Evolutionary conservation across 169 alveolate genomes (phyloP), one percentile per base, ranked within the genome.

Genomic region (Perkinsus marinus): DNA sequence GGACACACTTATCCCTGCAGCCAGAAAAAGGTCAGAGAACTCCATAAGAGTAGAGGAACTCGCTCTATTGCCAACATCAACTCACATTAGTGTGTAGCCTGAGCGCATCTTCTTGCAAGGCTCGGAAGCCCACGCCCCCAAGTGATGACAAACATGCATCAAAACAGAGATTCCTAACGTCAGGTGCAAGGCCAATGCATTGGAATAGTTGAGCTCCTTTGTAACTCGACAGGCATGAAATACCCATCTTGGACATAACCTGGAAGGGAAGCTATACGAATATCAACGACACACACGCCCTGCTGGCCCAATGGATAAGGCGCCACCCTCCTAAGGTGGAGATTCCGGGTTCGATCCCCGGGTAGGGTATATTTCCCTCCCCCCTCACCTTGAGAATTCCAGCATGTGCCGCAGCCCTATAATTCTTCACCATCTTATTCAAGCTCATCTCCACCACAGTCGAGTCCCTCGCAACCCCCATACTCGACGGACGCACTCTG

Each of bases 181-280:
- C 92, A 79, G 90, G 16, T 43, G 89, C 36, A 37, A 92, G 46
- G 46, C 95, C 95, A 39, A 95, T 69, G 39, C 95, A 94, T 37
- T 95, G 95, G 91, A 93, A 92, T 68, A 95, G 90, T 91, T 94
- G 95, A 89, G 95, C 94, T 7, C 96, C 96, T 91, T 94, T 94
- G 93, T 94, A 95, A 93, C 95, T 93, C 91, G 94, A 94, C 57
- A 95, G 93, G 36, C 95, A 93, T 10, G 95, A 93, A 90, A 95
- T 95, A 43, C 96, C 96, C 93, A 93, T 93, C 94, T 94, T 94
- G 90, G 95, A 93, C 96, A 95, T 95, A 10, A 95, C 95, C 94
- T 95, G 10, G 46, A 41, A 41, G 10, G 46, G 46, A 41, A 10
- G n/a, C n/a, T n/a, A n/a, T n/a, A n/a, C n/a, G n/a, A n/a, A n/a